A percentile compares a stretch with the other conserved stretches of the same genome.
phyloP scores from a whole-genome alignment of 441 rosid genomes.

The Erodium moschatum region DNA sequence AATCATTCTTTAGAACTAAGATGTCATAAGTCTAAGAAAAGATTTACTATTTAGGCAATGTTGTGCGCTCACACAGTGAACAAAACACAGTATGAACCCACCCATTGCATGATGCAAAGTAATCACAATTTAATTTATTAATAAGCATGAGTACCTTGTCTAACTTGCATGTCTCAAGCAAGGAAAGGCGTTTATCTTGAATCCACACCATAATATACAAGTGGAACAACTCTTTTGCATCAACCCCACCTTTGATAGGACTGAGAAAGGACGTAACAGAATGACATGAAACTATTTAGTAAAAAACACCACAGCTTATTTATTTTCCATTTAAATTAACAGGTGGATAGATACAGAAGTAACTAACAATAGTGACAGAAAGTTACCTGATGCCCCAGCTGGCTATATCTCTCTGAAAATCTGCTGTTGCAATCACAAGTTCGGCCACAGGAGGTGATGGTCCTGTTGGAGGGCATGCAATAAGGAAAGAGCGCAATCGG shows the following conservation, averaged over 20 bases:
- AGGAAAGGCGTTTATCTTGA: conserved; percentile 80
- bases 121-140: not conserved
- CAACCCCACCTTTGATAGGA: conserved; percentile 84
- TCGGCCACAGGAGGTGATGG: conserved; percentile 85
- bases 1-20: conserved; percentile 7
- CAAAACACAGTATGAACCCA: too few relatives aligned
- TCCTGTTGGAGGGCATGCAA: conserved; percentile 91
- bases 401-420: conserved; percentile 88
- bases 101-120: conserved; percentile 6
- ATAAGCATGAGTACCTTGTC: conserved; percentile 56
- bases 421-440: conserved; percentile 84
- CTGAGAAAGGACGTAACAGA: conserved; percentile 34
- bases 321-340: not conserved
- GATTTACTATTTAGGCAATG: not conserved
- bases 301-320: conserved; percentile 9
- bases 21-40: not conserved
- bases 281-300: conserved; percentile 19
- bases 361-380: conserved; percentile 13
- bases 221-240: conserved; percentile 89
- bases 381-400: conserved; percentile 71
- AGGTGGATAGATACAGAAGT: conserved; percentile 1
- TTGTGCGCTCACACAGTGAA: not conserved
- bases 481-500: conserved; percentile 77
- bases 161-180: conserved; percentile 82
- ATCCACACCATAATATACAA: conserved; percentile 91